These are phyloP conservation scores for Aspergillus biplanus DNA, from an alignment of 495 filamentous ascomycete species.

Conservation along the genomic window DNA sequence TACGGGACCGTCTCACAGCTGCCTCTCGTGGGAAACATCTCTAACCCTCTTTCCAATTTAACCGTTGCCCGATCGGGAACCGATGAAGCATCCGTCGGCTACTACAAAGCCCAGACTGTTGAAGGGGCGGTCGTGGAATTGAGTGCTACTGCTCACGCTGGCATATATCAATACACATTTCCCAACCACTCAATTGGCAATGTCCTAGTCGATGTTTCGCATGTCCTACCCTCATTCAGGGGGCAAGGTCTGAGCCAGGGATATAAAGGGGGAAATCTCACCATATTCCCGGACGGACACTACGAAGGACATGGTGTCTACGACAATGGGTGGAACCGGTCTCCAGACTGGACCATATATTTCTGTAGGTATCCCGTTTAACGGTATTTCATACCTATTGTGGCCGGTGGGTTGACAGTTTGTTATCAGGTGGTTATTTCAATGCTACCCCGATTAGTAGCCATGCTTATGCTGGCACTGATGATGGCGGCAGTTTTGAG, in stretches of 20 bases:
- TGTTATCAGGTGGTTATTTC: slow-evolving; percentile 56
- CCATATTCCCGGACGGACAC: slow-evolving; percentile 51
- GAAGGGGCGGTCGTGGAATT: slow-evolving; percentile 63
- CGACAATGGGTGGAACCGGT: slow-evolving; percentile 65
- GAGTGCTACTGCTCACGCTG: slow-evolving; percentile 62
- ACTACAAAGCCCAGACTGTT: slow-evolving; percentile 60
- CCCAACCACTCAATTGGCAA: slow-evolving; percentile 42
- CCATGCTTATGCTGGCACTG: slow-evolving; percentile 35
- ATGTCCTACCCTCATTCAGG: slow-evolving; percentile 66
- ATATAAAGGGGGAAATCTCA: slow-evolving; percentile 68
- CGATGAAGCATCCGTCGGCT: slow-evolving; percentile 63
- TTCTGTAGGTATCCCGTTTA: slow-evolving; percentile 54
- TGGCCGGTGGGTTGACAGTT: neutral
- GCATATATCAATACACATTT: slow-evolving; percentile 67
- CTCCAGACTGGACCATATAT: slow-evolving; percentile 65
- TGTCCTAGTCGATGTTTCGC: slow-evolving; percentile 71
- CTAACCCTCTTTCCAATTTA: slow-evolving; percentile 61
- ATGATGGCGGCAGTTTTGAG: slow-evolving; percentile 33
- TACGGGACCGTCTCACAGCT: slow-evolving; percentile 72
- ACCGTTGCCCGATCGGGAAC: slow-evolving; percentile 51
- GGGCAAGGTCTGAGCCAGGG: slow-evolving; percentile 63
- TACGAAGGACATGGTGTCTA: slow-evolving; percentile 70
- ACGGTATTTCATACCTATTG: neutral
- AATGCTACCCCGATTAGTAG: slow-evolving; percentile 45
- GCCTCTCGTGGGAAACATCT: slow-evolving; percentile 56